phyloP scores from a whole-genome alignment of 2,329 filamentous ascomycete species.

The Huntiella omanensis region DNA sequence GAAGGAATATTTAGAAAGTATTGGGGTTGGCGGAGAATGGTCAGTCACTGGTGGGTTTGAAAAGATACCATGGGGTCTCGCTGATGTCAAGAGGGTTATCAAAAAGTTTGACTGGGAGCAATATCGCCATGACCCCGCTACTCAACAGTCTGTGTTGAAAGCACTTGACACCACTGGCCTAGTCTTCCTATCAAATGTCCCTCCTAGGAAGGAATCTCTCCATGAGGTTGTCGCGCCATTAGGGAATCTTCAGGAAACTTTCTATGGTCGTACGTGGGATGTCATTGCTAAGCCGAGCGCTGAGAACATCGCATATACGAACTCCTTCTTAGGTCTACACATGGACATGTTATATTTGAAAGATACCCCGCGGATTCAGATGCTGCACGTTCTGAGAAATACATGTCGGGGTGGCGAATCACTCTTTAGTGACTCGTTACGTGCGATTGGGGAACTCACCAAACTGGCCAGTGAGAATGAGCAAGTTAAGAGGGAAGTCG shows the following conservation, averaged over 20 bases:
- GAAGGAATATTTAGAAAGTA: conserved; percentile 14
- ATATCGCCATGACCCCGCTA: conserved; percentile 43
- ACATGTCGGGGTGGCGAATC: conserved; percentile 65
- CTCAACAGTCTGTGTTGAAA: conserved; percentile 41
- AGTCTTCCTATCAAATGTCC: conserved; percentile 58
- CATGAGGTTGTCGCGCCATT: conserved; percentile 37
- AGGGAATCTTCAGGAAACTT: conserved; percentile 54
- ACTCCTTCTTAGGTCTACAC: conserved; percentile 64
- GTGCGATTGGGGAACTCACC: conserved; percentile 30
- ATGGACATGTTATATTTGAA: conserved; percentile 83
- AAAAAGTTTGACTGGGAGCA: conserved; percentile 47
- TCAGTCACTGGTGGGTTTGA: conserved; percentile 14
- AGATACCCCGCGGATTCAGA: conserved; percentile 61
- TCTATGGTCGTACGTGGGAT: conserved; percentile 85
- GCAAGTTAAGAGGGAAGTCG: conserved; percentile 14
- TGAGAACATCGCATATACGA: conserved; percentile 86
- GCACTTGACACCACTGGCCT: conserved; percentile 51
- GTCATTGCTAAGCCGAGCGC: conserved; percentile 65
- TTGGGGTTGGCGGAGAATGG: conserved; percentile 1
- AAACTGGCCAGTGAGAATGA: conserved; percentile 8
- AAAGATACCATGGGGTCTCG: conserved; percentile 24
- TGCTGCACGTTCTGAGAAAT: conserved; percentile 78
- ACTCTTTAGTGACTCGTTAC: conserved; percentile 62
- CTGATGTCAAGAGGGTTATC: conserved; percentile 22
- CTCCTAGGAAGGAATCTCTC: conserved; percentile 46